Base-by-base conservation (phyloP, 169 alveolate genomes). In the Plasmodium inui region DNA sequence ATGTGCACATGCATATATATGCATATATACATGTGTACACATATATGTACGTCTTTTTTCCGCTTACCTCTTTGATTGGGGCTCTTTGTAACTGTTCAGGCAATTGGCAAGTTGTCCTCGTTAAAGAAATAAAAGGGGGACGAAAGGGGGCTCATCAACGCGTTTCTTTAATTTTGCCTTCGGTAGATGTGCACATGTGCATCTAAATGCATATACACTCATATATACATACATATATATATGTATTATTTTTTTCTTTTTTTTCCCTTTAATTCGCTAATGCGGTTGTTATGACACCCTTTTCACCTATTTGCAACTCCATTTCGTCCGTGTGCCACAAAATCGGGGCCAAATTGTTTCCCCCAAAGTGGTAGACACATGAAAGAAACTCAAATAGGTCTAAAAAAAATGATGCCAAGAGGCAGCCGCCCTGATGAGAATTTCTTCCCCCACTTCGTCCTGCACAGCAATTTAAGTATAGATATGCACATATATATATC, bases 11-110 rank as follows among this genome's bases (percentile, higher is more conserved):
- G 73, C 5, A 37, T 39, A 34, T 17, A 8, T 70, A 46, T 7
- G 3, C 12, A 84, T 71, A 71, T 22, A 73, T 46, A 12, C 39
- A 72, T 44, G 53, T 84, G 53, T 30, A 4, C 8, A 9, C 50
- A 57, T 73, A 57, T 72, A 14, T 44, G 30, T 72, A 10, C 14
- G 34, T 57, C 22, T 32, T 46, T 37, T 81, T 22, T 30, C 37
- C 39, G 30, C 32, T 81, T 53, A 53, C 32, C 78, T 17, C 53
- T 53, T 53, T 53, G 7, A 1, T 28, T 2, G 37, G 46, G 37
- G 39, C 53, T 81, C 41, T 81, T 53, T 53, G n/a, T 79, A 55
- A 26, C 89, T 81, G 89, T 81, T 81, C 28, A 81, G 17, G 19
- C 71, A 46, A n/a, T 81, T 28, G 22, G 9, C 71, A 37, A 17